Evolutionary conservation across 2,329 filamentous ascomycete species (phyloP).

Genomic region (Paracorniculantispora psalliotae): DNA sequence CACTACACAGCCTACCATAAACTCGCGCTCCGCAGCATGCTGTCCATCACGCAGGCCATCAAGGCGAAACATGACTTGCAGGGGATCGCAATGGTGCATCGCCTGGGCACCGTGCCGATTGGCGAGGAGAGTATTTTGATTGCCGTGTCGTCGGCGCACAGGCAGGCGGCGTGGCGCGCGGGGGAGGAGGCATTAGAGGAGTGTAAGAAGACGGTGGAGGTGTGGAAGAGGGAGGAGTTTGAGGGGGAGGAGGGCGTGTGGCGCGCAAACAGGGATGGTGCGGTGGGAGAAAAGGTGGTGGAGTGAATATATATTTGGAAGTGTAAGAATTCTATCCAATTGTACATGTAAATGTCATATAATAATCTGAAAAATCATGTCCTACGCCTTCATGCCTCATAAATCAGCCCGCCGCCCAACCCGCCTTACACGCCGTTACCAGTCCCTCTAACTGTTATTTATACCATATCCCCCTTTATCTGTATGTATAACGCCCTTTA

Average conservation of each 20-base stretch:
- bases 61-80: conserved; percentile 58
- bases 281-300: conserved; percentile 46
- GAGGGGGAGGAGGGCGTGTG: conserved; percentile 71
- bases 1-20: conserved; percentile 71
- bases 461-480: too few relatives aligned
- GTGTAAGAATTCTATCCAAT: background rate
- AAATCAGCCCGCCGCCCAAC: background rate
- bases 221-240: conserved; percentile 94
- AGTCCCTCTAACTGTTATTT: too few relatives aligned
- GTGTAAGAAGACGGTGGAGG: conserved; percentile 82
- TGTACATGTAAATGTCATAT: background rate
- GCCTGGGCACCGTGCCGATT: conserved; percentile 79
- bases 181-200: conserved; percentile 85
- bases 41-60: conserved; percentile 56
- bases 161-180: conserved; percentile 78
- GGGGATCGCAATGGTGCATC: conserved; percentile 75
- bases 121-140: conserved; percentile 93
- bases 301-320: conserved; percentile 1
- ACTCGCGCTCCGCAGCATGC: conserved; percentile 64
- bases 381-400: background rate
- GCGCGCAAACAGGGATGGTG: conserved; percentile 80
- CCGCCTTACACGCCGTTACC: background rate
- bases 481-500: background rate
- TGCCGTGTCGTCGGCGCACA: conserved; percentile 76
- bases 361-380: background rate